Evolutionary conservation across 2,329 filamentous ascomycete genomes (phyloP), one percentile per base, ranked within the genome.

Genomic region (Cordyceps cateniannulata): DNA sequence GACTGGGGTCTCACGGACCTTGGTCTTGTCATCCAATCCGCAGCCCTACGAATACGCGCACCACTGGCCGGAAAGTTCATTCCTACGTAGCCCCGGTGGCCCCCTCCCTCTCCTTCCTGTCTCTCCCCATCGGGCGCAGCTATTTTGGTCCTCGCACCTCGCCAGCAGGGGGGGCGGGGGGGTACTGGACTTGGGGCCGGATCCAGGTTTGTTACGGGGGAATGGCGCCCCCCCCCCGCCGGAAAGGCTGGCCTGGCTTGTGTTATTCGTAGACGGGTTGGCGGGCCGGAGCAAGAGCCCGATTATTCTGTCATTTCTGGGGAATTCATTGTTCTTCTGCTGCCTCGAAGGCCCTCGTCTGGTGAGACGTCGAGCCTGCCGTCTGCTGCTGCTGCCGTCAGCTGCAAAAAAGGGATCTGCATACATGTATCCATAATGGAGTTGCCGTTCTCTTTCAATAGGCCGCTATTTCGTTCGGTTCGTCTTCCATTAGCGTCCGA

Each of bases 141-240:
- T 57, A 57, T 49, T 57, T 57, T 57, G 29, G 54, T 49, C 32
- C 54, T 57, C 42, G 29, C 42, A 29, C 54, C 42, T 57, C 44
- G 29, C 44, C 12, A 25, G 10, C 24, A 16, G 9, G 25, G 38
- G 24, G 14, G n/a, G n/a, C n/a, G n/a, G n/a, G n/a, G n/a, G n/a
- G n/a, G n/a, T n/a, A n/a, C n/a, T n/a, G n/a, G n/a, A n/a, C n/a
- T n/a, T n/a, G n/a, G n/a, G n/a, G n/a, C n/a, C 22, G 20, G 40
- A 22, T 44, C 51, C 35, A 22, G 22, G 38, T 38, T 27, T 9
- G 20, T 42, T 35, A 7, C 3, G 32, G 6, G 32, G 32, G 32
- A 10, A 10, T 3, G 32, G 32, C n/a, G n/a, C n/a, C n/a, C n/a
- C n/a, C n/a, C n/a, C n/a, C n/a, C n/a, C n/a, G n/a, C n/a, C n/a